Percentiles rank a stretch among this genome's conserved stretches.
These are phyloP conservation scores for Malbranchea zuffiana DNA, from an alignment of 2,329 filamentous ascomycete species.

Conservation along the genomic window DNA sequence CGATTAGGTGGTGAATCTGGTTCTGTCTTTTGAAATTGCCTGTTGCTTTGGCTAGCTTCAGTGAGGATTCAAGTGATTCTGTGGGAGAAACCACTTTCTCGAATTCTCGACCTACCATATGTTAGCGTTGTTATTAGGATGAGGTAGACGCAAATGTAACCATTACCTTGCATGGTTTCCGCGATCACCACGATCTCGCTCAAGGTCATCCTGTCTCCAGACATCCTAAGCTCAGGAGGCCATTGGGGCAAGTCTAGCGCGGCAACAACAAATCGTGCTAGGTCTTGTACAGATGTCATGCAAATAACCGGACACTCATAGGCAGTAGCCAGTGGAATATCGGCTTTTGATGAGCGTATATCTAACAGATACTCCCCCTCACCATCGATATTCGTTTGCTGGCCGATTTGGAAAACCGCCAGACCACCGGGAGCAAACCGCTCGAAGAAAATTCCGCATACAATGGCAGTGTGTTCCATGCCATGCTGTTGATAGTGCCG, in stretches of 20 bases:
- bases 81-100: conserved; percentile 19
- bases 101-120: conserved; percentile 17
- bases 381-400: conserved; percentile 41
- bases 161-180: conserved; percentile 37
- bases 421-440: conserved; percentile 60
- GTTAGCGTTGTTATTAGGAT: conserved; percentile 2
- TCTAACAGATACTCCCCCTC: conserved; percentile 59
- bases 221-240: conserved; percentile 59
- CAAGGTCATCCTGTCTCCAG: conserved; percentile 54
- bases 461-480: conserved; percentile 60
- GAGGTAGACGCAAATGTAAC: not conserved
- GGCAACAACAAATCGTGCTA: conserved; percentile 55
- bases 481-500: conserved; percentile 41
- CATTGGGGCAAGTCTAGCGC: conserved; percentile 56
- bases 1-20: conserved; percentile 50
- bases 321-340: conserved; percentile 48
- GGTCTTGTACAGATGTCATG: conserved; percentile 59
- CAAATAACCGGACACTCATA: conserved; percentile 47
- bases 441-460: conserved; percentile 67
- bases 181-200: conserved; percentile 48
- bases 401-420: conserved; percentile 47
- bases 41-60: conserved; percentile 23
- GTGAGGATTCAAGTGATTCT: conserved; percentile 18
- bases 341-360: conserved; percentile 46
- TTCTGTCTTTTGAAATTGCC: conserved; percentile 28